Evolutionary conservation across 164 flowering plant genomes (phyloP).

Genomic region (Echeveria elegans): DNA sequence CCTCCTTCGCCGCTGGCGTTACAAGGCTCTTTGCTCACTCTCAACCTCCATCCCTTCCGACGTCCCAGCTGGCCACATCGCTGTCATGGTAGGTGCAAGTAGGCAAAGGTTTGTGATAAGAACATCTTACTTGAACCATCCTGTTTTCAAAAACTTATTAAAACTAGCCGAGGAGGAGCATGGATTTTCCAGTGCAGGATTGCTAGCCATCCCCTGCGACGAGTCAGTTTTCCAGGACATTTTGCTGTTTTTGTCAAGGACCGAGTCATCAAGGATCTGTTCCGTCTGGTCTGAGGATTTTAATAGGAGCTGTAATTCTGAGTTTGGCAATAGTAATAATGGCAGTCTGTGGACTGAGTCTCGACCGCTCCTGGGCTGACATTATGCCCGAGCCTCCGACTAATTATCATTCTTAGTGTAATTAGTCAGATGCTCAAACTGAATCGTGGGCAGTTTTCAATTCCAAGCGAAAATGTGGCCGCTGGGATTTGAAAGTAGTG

Average conservation of each 20-base stretch:
- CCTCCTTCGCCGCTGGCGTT: background rate
- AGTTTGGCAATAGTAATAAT: too few relatives aligned
- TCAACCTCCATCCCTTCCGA: conserved; percentile 8
- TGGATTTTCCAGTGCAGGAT: conserved; percentile 14
- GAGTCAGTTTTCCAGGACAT: conserved; percentile 16
- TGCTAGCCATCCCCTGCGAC: conserved; percentile 22
- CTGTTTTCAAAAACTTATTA: conserved; percentile 18
- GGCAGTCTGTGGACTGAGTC: too few relatives aligned
- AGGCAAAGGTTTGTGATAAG: conserved; percentile 19
- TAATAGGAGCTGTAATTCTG: too few relatives aligned
- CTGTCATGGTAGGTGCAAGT: conserved; percentile 20
- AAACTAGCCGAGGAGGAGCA: conserved; percentile 20
- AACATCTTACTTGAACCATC: conserved; percentile 21
- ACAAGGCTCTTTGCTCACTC: background rate
- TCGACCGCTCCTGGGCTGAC: too few relatives aligned
- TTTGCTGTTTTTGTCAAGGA: background rate
- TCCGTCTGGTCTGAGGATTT: too few relatives aligned
- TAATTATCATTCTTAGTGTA: too few relatives aligned
- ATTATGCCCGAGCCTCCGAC: too few relatives aligned
- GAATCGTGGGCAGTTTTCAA: too few relatives aligned
- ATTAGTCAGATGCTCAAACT: too few relatives aligned
- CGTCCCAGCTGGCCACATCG: conserved; percentile 23
- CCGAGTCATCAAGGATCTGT: background rate
- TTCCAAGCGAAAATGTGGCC: too few relatives aligned
- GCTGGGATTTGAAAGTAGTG: too few relatives aligned